These are phyloP conservation scores for Calocera viscosa DNA, from an alignment of 768 basidiomycete genomes.

Conservation along the genomic window DNA sequence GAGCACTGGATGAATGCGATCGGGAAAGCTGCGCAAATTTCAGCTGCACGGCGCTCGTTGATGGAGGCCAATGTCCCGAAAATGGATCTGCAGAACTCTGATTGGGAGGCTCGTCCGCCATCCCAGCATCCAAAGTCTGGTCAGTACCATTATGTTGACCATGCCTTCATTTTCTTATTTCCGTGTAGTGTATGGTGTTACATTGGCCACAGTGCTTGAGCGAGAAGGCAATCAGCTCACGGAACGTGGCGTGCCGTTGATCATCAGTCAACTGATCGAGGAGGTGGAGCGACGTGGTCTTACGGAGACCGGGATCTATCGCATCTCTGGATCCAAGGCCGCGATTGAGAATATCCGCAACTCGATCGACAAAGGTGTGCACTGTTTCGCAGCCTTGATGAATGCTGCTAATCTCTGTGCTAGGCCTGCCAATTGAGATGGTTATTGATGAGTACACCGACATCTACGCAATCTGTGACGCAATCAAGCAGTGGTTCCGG, in stretches of 20 bases:
- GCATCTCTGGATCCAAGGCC: conserved; percentile 62
- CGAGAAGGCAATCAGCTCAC: not conserved
- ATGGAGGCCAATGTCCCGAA: not conserved
- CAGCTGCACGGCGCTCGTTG: conserved; percentile 45
- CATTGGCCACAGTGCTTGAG: not conserved
- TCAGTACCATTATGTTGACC: not conserved
- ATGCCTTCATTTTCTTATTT: not conserved
- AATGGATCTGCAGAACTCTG: conserved; percentile 1
- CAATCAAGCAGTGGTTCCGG: conserved; percentile 79
- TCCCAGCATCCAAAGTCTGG: conserved; percentile 7
- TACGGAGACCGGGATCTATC: conserved; percentile 74
- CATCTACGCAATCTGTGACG: conserved; percentile 70
- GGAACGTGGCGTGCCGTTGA: not conserved
- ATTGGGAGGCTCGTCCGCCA: not conserved
- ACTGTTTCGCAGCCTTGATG: conserved; percentile 27
- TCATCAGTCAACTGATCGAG: conserved; percentile 23
- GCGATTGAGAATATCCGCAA: conserved; percentile 61
- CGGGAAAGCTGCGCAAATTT: conserved; percentile 53
- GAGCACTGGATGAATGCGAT: conserved; percentile 66
- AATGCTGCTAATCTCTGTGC: conserved; percentile 36
- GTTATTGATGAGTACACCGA: conserved; percentile 43
- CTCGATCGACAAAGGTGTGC: conserved; percentile 56
- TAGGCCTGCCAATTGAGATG: conserved; percentile 15
- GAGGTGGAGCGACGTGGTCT: conserved; percentile 68
- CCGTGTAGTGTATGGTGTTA: not conserved